Percentiles rank a stretch among this genome's conserved stretches.
These are phyloP conservation scores for Astrocystis sublimbata DNA, from an alignment of 495 filamentous ascomycete genomes.

Conservation along the genomic window DNA sequence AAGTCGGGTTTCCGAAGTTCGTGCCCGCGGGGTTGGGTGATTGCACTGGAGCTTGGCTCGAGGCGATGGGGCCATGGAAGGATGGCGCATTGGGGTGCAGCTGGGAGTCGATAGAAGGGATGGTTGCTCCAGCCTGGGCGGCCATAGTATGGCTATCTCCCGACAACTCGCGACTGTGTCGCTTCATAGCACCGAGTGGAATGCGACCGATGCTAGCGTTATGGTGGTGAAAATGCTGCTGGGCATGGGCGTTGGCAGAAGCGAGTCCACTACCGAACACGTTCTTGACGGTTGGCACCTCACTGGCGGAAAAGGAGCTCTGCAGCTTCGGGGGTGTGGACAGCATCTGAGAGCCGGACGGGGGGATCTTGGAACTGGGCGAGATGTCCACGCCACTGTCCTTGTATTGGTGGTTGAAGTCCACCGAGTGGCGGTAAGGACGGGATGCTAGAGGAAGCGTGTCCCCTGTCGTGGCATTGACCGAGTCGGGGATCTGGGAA, in stretches of 20 bases:
- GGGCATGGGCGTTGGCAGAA: slow-evolving; percentile 62
- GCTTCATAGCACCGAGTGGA: slow-evolving; percentile 60
- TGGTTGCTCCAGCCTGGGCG: slow-evolving; percentile 47
- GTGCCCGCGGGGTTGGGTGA: slow-evolving; percentile 30
- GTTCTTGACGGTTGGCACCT: slow-evolving; percentile 80
- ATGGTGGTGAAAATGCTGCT: slow-evolving; percentile 80
- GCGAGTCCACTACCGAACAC: slow-evolving; percentile 32
- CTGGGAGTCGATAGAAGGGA: slow-evolving; percentile 62
- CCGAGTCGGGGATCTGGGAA: slow-evolving; percentile 37
- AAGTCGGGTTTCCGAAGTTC: slow-evolving; percentile 33
- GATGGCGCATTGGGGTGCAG: slow-evolving; percentile 76
- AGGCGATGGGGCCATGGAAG: slow-evolving; percentile 59
- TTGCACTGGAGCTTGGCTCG: slow-evolving; percentile 34
- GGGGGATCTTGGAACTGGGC: slow-evolving; percentile 36
- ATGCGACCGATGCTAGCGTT: slow-evolving; percentile 80
- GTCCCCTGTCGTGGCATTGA: slow-evolving; percentile 30
- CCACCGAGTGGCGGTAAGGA: slow-evolving; percentile 58
- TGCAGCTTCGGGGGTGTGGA: slow-evolving; percentile 69
- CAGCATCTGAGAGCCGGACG: slow-evolving; percentile 43
- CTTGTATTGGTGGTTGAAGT: slow-evolving; percentile 46
- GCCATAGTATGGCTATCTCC: slow-evolving; percentile 41
- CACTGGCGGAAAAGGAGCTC: slow-evolving; percentile 86
- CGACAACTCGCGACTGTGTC: slow-evolving; percentile 68
- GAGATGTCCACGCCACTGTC: slow-evolving; percentile 30
- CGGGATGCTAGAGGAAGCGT: slow-evolving; percentile 45